phyloP scores from a whole-genome alignment of 2,329 filamentous ascomycete species.

The Calonectria henricotiae region DNA sequence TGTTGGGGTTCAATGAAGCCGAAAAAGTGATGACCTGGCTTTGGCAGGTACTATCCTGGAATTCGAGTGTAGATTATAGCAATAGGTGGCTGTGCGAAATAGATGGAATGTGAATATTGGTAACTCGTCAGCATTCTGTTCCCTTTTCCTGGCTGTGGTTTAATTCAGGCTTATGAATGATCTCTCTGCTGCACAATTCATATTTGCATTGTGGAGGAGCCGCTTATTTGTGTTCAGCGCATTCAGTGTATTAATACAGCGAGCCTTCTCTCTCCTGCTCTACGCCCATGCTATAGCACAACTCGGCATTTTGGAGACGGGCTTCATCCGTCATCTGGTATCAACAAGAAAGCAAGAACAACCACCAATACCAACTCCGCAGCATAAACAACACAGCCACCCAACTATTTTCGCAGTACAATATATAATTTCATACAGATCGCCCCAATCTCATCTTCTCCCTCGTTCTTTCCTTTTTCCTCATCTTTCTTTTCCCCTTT shows the following conservation, averaged over 20 bases:
- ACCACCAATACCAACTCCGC: constrained; percentile 28
- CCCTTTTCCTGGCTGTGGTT: too few species aligned
- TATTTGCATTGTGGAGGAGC: not conserved
- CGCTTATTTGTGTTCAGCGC: not conserved
- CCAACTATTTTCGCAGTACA: constrained; percentile 19
- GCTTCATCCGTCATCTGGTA: constrained; percentile 30
- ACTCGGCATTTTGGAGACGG: not conserved
- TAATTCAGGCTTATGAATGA: too few species aligned
- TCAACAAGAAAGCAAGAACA: constrained; percentile 15
- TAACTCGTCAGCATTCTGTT: too few species aligned
- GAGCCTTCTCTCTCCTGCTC: not conserved
- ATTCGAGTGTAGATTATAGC: not conserved
- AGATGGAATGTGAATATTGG: not conserved
- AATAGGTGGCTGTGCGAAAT: not conserved
- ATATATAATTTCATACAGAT: constrained; percentile 19
- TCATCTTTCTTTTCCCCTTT: too few species aligned
- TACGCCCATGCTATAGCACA: not conserved
- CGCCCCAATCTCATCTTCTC: not conserved
- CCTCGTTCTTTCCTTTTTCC: too few species aligned
- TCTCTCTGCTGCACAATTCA: too few species aligned
- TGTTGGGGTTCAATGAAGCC: not conserved
- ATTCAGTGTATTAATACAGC: not conserved
- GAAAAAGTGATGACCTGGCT: not conserved
- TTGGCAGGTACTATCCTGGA: not conserved
- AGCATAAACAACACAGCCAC: constrained; percentile 10